Evolutionary conservation across 1,284 basidiomycete genomes (phyloP), one percentile per base, ranked within the genome.

Genomic region (Ustilago loliicola): DNA sequence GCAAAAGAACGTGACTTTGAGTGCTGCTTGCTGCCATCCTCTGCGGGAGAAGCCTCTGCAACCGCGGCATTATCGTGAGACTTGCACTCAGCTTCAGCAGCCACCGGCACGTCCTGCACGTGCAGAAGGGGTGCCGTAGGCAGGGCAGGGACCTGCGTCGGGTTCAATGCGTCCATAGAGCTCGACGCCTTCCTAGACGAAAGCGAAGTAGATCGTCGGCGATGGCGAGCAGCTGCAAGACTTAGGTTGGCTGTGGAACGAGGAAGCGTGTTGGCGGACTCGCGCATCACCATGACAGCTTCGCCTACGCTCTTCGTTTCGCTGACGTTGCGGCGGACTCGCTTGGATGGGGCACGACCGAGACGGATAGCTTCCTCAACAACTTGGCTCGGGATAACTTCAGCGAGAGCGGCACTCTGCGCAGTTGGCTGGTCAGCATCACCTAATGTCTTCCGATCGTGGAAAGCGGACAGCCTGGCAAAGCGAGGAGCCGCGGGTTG

Each of bases 331-430:
- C 72, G 70, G 3, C 75, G 72, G 4, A 78, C 64, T 8, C 75
- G 71, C 52, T 78, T 78, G 21, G 71, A 78, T 2, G 75, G 75
- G 4, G 75, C 75, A 21, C 64, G 63, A 9, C 75, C 75, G 13
- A 78, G 67, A 7, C 75, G 63, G 10, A 72, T 59, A n/a, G 75
- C 75, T 36, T 74, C 75, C 34, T 69, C 71, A 55, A 47, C 38
- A 19, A 36, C 13, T 51, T 59, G 59, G 32, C n/a, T 54, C 3
- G 59, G 38, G 4, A 52, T n/a, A 7, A 25, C n/a, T 3, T 50
- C 47, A 3, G 25, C 42, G 2, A 48, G 29, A 27, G 30, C 51
- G 2, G 30, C 50, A 2, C 10, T 25, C 42, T 30, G 34, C 51
- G 10, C 10, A 25, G n/a, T 42, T 13, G 25, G n/a, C 42, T 45